A percentile compares a stretch with the other conserved stretches of the same genome.
phyloP scores from a whole-genome alignment of 176 grass and related monocot genomes.

The Aegilops speltoides region DNA sequence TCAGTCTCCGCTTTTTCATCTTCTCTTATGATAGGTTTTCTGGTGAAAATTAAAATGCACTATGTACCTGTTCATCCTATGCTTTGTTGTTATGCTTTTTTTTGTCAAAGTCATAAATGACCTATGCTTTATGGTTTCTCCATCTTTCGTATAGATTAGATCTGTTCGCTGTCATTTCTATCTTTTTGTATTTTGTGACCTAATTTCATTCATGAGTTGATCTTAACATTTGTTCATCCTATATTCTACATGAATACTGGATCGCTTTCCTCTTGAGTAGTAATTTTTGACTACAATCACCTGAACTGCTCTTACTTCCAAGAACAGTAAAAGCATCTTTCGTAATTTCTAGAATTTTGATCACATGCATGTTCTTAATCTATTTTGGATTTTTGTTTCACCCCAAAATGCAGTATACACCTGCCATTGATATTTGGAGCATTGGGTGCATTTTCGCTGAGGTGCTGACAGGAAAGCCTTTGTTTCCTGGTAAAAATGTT shows the following conservation, averaged over 20 bases:
- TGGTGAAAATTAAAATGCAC: background rate
- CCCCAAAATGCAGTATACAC: constrained; percentile 83
- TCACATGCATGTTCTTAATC: constrained; percentile 16
- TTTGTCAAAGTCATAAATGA: background rate
- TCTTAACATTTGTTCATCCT: background rate
- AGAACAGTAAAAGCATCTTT: constrained; percentile 7
- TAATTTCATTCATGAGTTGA: constrained; percentile 6
- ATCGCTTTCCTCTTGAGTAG: background rate
- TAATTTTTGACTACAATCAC: background rate
- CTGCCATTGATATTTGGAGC: constrained; percentile 99
- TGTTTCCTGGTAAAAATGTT: constrained; percentile 99
- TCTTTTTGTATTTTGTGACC: background rate
- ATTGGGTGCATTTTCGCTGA: constrained; percentile 99
- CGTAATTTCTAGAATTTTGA: background rate
- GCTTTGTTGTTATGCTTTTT: background rate
- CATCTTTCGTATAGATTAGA: background rate
- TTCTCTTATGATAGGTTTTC: background rate
- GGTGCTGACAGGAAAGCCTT: constrained; percentile 93
- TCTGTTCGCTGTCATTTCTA: background rate
- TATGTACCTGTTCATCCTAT: background rate
- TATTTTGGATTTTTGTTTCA: constrained; percentile 11
- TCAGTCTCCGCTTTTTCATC: background rate
- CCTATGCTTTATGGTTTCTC: background rate
- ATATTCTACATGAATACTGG: background rate
- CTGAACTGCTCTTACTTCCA: background rate